Evolutionary conservation across 2,329 filamentous ascomycete species (phyloP).

Genomic region (Fusarium stilboides): DNA sequence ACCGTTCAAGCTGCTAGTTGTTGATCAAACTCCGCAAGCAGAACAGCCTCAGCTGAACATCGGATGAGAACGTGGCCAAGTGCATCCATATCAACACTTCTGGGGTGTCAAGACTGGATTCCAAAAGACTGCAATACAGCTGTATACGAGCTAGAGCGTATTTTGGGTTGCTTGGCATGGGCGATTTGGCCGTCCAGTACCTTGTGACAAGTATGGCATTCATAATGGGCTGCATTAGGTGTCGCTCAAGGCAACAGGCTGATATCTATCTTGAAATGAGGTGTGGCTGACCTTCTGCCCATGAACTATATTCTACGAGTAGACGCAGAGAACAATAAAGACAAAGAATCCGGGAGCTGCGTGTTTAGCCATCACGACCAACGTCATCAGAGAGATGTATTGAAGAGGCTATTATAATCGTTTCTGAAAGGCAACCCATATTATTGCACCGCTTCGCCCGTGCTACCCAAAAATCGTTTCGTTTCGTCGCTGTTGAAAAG

Average conservation of each 20-base stretch:
- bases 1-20: neutral
- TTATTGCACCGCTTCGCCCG: conserved; percentile 51
- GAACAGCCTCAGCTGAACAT: neutral
- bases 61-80: no score
- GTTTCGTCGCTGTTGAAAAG: conserved; percentile 30
- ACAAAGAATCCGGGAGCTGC: neutral
- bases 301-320: neutral
- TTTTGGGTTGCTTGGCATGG: no score
- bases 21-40: no score
- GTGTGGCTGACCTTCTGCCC: neutral
- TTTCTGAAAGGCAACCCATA: conserved; percentile 32
- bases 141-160: no score
- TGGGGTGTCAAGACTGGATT: no score
- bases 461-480: conserved; percentile 46
- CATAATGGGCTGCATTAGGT: neutral
- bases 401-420: conserved; percentile 36
- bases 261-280: neutral
- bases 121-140: no score
- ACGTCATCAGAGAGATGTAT: conserved; percentile 34
- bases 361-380: conserved; percentile 29
- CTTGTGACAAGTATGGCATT: neutral
- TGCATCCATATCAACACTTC: no score
- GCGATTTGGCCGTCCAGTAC: neutral
- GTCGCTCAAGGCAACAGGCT: neutral
- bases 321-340: neutral